Percentiles rank a stretch among this genome's conserved stretches.
Conservation (phyloP, 108 stramenopile genomes). For the Skeletonema marinoi region DNA sequence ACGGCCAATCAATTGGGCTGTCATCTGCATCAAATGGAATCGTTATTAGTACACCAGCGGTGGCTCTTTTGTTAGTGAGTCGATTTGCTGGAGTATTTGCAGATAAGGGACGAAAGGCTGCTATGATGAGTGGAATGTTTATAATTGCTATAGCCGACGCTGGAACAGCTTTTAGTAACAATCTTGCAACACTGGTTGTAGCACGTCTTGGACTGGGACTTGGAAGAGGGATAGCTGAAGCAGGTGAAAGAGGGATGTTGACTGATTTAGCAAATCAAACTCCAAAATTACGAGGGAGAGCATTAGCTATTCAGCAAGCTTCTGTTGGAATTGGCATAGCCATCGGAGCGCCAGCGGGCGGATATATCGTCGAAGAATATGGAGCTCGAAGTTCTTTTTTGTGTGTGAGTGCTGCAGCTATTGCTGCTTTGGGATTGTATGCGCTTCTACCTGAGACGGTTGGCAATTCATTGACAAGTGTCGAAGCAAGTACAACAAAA, state of each 20-base stretch:
- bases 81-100: slow-evolving; percentile 54
- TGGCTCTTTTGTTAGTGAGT: slow-evolving; percentile 58
- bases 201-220: slow-evolving; percentile 70
- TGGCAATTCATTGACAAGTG: neutral
- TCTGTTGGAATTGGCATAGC: slow-evolving; percentile 70
- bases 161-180: slow-evolving; percentile 58
- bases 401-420: slow-evolving; percentile 73
- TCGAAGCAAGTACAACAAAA: neutral
- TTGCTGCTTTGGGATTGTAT: slow-evolving; percentile 55
- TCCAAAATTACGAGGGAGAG: slow-evolving; percentile 60
- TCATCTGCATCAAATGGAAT: slow-evolving; percentile 70
- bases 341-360: slow-evolving; percentile 73
- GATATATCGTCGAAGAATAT: slow-evolving; percentile 62
- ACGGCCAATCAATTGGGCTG: slow-evolving; percentile 75
- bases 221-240: slow-evolving; percentile 64
- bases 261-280: slow-evolving; percentile 62
- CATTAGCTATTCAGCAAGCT: slow-evolving; percentile 71
- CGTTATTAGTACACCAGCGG: slow-evolving; percentile 75
- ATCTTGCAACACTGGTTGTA: slow-evolving; percentile 41
- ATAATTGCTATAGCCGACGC: slow-evolving; percentile 64
- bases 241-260: slow-evolving; percentile 75
- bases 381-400: slow-evolving; percentile 30
- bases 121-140: slow-evolving; percentile 81
- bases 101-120: slow-evolving; percentile 65
- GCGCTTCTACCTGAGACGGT: slow-evolving; percentile 71